Conservation (phyloP, 768 basidiomycete species). For the Pulveroboletus sp. region DNA sequence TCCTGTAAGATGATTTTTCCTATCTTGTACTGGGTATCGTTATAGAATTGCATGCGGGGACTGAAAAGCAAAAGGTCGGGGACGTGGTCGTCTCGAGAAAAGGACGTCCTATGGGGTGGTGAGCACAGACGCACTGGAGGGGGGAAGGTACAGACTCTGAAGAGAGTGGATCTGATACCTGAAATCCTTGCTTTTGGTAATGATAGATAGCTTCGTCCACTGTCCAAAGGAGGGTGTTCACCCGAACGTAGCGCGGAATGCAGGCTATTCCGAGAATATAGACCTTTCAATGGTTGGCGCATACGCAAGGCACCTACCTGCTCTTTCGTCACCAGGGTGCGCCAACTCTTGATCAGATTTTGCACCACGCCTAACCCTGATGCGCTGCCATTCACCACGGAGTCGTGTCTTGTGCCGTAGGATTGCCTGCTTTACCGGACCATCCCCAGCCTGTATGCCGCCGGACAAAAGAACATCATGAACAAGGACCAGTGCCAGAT, state of each 20-base stretch:
- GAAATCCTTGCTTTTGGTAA: slow-evolving; percentile 55
- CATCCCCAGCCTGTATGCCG: slow-evolving; percentile 88
- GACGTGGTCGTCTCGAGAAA: slow-evolving; percentile 75
- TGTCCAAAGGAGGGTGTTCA: slow-evolving; percentile 71
- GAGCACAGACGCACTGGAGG: background rate
- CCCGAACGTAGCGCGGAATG: slow-evolving; percentile 82
- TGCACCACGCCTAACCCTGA: slow-evolving; percentile 73
- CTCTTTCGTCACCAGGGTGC: slow-evolving; percentile 52
- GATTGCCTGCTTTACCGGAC: slow-evolving; percentile 83
- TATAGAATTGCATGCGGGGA: slow-evolving; percentile 60
- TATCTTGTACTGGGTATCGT: slow-evolving; percentile 63
- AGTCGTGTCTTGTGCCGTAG: slow-evolving; percentile 87
- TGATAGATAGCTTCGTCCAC: slow-evolving; percentile 56
- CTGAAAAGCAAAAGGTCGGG: slow-evolving; percentile 77
- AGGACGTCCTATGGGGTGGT: slow-evolving; percentile 46
- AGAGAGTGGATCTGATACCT: slow-evolving; percentile 45
- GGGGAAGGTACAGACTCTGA: slow-evolving; percentile 37
- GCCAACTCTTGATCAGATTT: slow-evolving; percentile 63
- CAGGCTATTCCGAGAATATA: slow-evolving; percentile 37
- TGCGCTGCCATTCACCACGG: slow-evolving; percentile 76
- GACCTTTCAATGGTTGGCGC: background rate
- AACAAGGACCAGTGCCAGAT: slow-evolving; percentile 79
- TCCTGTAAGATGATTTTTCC: slow-evolving; percentile 93
- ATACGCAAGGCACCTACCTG: slow-evolving; percentile 42
- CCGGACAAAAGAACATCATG: slow-evolving; percentile 83